A percentile compares a stretch with the other conserved stretches of the same genome.
phyloP scores from a whole-genome alignment of 805 yeast species.

The Hanseniaspora clermontiae region DNA sequence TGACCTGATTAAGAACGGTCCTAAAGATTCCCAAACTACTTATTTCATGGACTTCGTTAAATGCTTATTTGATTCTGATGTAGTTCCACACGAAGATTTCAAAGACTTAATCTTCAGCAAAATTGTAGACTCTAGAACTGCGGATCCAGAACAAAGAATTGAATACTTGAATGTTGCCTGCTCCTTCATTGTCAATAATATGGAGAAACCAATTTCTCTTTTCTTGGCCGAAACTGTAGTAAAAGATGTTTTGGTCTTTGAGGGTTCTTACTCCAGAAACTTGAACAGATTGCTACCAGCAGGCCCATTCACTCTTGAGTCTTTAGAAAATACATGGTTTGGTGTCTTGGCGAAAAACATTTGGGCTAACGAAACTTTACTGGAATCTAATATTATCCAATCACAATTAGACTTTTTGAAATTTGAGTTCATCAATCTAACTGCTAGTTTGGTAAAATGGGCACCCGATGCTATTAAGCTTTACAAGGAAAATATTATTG shows the following conservation, averaged over 20 bases:
- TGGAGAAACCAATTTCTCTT: slow-evolving; percentile 42
- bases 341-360: slow-evolving; percentile 46
- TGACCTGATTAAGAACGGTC: slow-evolving; percentile 23
- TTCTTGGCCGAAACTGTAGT: slow-evolving; percentile 51
- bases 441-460: slow-evolving; percentile 61
- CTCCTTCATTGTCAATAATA: slow-evolving; percentile 36
- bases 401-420: slow-evolving; percentile 65
- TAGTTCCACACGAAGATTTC: slow-evolving; percentile 30
- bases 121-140: slow-evolving; percentile 35
- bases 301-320: slow-evolving; percentile 26
- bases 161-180: slow-evolving; percentile 41
- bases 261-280: slow-evolving; percentile 39
- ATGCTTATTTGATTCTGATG: slow-evolving; percentile 22
- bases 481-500: slow-evolving; percentile 70
- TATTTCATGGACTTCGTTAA: slow-evolving; percentile 35
- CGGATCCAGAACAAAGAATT: slow-evolving; percentile 36
- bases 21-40: slow-evolving; percentile 27
- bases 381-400: slow-evolving; percentile 37
- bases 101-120: slow-evolving; percentile 46
- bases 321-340: slow-evolving; percentile 39
- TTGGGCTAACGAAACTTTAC: slow-evolving; percentile 53
- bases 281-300: slow-evolving; percentile 35
- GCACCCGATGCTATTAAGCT: slow-evolving; percentile 49
- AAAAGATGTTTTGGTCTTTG: slow-evolving; percentile 52
- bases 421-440: slow-evolving; percentile 65